phyloP scores from a whole-genome alignment of 768 basidiomycete species.

The Trichaptum fuscoviolaceum region DNA sequence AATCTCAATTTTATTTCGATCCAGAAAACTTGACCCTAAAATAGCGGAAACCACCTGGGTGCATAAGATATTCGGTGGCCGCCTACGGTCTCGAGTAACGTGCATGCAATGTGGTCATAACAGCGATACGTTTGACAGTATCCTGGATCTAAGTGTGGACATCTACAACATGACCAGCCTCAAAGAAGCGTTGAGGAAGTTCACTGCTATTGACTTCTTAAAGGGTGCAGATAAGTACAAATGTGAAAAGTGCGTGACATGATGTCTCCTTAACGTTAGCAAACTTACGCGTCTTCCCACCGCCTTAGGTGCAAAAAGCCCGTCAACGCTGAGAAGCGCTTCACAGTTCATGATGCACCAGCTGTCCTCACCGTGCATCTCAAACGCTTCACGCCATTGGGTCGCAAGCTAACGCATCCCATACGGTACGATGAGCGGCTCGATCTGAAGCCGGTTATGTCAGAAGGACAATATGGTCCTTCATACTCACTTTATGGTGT shows the following conservation, averaged over 20 bases:
- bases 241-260: slow-evolving; percentile 85
- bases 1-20: slow-evolving; percentile 4
- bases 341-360: slow-evolving; percentile 86
- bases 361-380: slow-evolving; percentile 86
- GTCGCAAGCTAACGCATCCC: slow-evolving; percentile 75
- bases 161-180: slow-evolving; percentile 60
- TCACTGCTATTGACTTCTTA: slow-evolving; percentile 75
- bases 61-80: slow-evolving; percentile 90
- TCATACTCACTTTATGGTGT: slow-evolving; percentile 86
- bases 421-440: slow-evolving; percentile 78
- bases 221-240: slow-evolving; percentile 95
- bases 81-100: slow-evolving; percentile 83
- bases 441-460: slow-evolving; percentile 75
- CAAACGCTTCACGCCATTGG: slow-evolving; percentile 90
- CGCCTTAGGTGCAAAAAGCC: slow-evolving; percentile 78
- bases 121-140: slow-evolving; percentile 94
- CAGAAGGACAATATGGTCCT: slow-evolving; percentile 69
- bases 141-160: slow-evolving; percentile 91
- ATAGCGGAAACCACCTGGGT: slow-evolving; percentile 89
- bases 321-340: slow-evolving; percentile 85
- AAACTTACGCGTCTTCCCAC: neutral
- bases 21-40: slow-evolving; percentile 64
- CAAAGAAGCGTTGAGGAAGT: slow-evolving; percentile 71
- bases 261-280: neutral
- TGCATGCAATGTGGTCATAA: slow-evolving; percentile 78